Evolutionary conservation across 2,329 filamentous ascomycete genomes (phyloP), one percentile per base, ranked within the genome.

Genomic region (Balansia obtecta): DNA sequence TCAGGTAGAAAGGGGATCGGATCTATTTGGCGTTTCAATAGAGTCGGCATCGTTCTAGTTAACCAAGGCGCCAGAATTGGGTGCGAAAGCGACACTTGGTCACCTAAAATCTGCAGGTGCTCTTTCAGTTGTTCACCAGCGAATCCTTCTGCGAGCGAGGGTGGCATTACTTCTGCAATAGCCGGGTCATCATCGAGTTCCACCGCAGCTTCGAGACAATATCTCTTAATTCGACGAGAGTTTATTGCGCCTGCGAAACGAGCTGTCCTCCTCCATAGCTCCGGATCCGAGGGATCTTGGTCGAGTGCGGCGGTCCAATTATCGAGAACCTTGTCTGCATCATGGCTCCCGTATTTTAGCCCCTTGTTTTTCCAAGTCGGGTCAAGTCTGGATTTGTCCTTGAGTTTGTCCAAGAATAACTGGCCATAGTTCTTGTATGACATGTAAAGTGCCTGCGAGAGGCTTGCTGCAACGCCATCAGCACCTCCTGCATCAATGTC

Each of bases 391-490:
- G 46, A 51, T 34, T 55, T 50, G 18, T 70, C 67, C 50, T 65
- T 68, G 3, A 67, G 57, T 48, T 63, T 67, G 50, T 98, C 91
- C n/a, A 98, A 73, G 52, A 85, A 73, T 62, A 95, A 96, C 61
- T 97, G 88, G 41, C 89, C 93, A 68, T 91, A 83, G 59, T 97
- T 98, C 67, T 97, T 98, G 72, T 94, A 88, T 1, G 91, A 86
- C 8, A 98, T 77, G 61, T 95, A 96, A 18, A 97, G 75, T 11
- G 94, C 89, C 61, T 96, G 90, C 0, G 88, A 84, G 10, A 97
- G 71, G 46, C 85, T 91, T 61, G 85, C 93, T 15, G 84, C 87
- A 2, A 82, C 81, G 30, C 80, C 83, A 56, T 94, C 88, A 46
- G 80, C 79, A 46, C 82, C 79, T 52, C 77, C 78, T 30, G 78